Base-by-base conservation (phyloP, 2,329 filamentous ascomycete species). In the Trichoderma asperellum region DNA sequence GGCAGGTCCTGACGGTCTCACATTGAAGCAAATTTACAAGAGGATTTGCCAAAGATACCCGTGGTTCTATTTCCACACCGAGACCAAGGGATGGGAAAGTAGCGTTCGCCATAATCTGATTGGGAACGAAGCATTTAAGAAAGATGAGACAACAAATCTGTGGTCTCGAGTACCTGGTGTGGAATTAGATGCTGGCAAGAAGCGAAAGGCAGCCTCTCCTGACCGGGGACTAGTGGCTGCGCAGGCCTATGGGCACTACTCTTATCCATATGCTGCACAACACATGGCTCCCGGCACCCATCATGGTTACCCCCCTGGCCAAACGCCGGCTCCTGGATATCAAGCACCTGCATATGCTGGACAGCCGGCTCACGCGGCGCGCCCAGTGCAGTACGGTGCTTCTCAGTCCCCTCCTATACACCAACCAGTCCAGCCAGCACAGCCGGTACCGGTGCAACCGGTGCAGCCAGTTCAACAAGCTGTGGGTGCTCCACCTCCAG, bases 11-110 rank as follows among this genome's bases (percentile, higher is more conserved):
- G 83, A 86, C 4, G 86, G 86, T 4, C 78, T 89, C 53, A 86
- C 84, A 4, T 81, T 89, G 57, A 88, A 88, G 76, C 87, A 89
- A 77, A 88, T 89, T 67, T 89, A 89, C 78, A 89, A 89, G 77
- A 82, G 86, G 60, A 89, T 89, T 65, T 86, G 85, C 72, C 81
- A 82, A 70, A 82, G 82, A 72, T 88, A 88, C 72, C 86, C 86
- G 11, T 88, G 84, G 81, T 89, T 87, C 72, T 86, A 85, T 72
- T 89, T 89, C 73, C 82, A 81, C 66, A 86, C 86, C 21, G 86
- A 87, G 74, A 89, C 87, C 6, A 89, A 88, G 75, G 87, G 87
- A n/a, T 89, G 87, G 87, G 87, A 89, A 76, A 89, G 87, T 72
- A 89, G 86, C 73, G 87, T 89, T n/a, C 85, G 87, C 0, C 87